Evolutionary conservation across 495 filamentous ascomycete species (phyloP), one percentile per base, ranked within the genome.

Genomic region (Penicillium pulvis): DNA sequence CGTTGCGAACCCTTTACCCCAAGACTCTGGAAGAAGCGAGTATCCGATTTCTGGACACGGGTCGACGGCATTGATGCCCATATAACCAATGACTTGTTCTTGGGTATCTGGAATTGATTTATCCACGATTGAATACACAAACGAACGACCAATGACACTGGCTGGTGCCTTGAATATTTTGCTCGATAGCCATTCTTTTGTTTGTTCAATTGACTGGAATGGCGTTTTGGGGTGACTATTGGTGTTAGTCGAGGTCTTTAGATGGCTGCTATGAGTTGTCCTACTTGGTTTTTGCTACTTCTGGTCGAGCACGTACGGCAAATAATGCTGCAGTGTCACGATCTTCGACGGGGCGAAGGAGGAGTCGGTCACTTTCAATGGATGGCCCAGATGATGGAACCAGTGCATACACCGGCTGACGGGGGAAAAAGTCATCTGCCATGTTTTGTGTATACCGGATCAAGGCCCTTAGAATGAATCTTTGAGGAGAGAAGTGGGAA

Each of bases 1-100:
- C 8, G 71, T 71, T 8, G 71, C 72, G 42, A 60, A 69, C 0
- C 74, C 74, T n/a, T 71, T 67, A 0, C 72, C 72, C 73, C 69
- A 75, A 9, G 53, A 46, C 23, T 55, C 56, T 4, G 65, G 68
- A 44, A 67, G 58, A 9, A 72, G 53, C 17, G 65, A 66, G 43
- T 72, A 76, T 16, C 73, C 71, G 20, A 76, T 64, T 28, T 75
- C 64, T 6, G 74, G 70, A 39, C 57, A 61, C 0, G 67, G 67
- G 11, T 55, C 44, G 20, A 61, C 33, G 3, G 33, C 24, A 5
- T 65, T 66, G 46, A 62, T 56, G 24, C 67, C 60, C n/a, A 69
- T 53, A 39, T 63, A 67, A 2, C 67, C 67, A 48, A 70, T 51
- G 4, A 70, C 42, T 8, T 44, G 61, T 24, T 61, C 41, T n/a